Percentiles rank a stretch among this genome's conserved stretches.
These are phyloP conservation scores for Amylostereum areolatum DNA, from an alignment of 1,284 basidiomycete species.

Conservation along the genomic window DNA sequence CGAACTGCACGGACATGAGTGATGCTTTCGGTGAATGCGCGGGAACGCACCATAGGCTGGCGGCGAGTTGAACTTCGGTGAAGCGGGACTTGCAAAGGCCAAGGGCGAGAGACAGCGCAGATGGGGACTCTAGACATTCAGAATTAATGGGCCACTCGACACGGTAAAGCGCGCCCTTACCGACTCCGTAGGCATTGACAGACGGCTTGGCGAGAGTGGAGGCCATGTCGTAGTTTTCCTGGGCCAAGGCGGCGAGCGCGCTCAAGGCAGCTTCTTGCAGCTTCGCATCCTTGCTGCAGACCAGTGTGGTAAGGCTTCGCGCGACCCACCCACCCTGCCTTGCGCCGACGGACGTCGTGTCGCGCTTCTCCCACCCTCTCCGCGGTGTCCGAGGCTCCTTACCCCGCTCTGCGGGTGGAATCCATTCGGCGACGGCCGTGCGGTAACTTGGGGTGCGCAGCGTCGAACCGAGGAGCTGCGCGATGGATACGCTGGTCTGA, in stretches of 20 bases:
- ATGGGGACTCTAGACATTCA: constrained; percentile 8
- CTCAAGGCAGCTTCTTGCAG: constrained; percentile 65
- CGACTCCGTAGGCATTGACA: constrained; percentile 28
- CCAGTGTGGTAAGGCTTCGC: constrained; percentile 39
- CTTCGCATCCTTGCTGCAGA: constrained; percentile 50
- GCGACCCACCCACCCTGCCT: constrained; percentile 55
- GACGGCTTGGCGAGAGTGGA: constrained; percentile 34
- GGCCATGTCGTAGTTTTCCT: constrained; percentile 56
- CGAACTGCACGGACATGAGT: constrained; percentile 30
- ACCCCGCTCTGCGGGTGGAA: constrained; percentile 47
- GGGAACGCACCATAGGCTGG: constrained; percentile 53
- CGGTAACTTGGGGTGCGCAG: constrained; percentile 53
- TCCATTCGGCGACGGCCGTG: constrained; percentile 54
- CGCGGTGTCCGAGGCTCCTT: constrained; percentile 46
- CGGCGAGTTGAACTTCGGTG: constrained; percentile 57
- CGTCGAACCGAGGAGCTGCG: constrained; percentile 49
- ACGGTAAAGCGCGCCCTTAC: constrained; percentile 17
- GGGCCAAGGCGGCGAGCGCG: constrained; percentile 65
- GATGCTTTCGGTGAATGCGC: not conserved
- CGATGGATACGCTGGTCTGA: constrained; percentile 41
- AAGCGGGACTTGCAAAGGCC: constrained; percentile 48
- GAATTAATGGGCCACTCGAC: not conserved
- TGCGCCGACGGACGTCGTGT: constrained; percentile 25
- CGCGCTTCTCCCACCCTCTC: constrained; percentile 63
- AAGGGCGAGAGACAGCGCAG: constrained; percentile 33